phyloP scores from a whole-genome alignment of 495 filamentous ascomycete genomes.

The Tuber indicum region DNA sequence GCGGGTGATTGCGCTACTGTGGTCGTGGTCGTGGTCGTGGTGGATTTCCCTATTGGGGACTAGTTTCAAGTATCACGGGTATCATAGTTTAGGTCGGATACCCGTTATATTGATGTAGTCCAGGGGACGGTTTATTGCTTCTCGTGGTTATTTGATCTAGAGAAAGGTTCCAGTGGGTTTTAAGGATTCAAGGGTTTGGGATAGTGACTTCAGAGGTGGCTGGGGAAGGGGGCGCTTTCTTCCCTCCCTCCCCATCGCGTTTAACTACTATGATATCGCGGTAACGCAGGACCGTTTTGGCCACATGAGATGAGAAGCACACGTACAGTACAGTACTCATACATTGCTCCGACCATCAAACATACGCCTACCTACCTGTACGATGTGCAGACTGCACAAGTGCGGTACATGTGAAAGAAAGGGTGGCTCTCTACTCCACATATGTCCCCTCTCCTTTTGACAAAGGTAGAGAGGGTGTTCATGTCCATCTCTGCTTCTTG shows the following conservation, averaged over 20 bases:
- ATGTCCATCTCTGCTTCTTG: background rate
- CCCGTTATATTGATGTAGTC: background rate
- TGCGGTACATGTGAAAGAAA: background rate
- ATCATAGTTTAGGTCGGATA: background rate
- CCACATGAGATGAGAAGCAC: conserved; percentile 3
- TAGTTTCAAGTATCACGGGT: background rate
- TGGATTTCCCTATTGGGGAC: background rate
- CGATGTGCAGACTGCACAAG: background rate
- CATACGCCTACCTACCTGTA: background rate
- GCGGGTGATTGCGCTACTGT: background rate
- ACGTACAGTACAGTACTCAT: background rate
- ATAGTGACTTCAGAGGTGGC: background rate
- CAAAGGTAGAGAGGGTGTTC: background rate
- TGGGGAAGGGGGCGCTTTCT: background rate
- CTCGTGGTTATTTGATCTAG: background rate
- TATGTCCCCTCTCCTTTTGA: background rate
- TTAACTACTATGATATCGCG: conserved; percentile 1
- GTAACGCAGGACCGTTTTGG: background rate
- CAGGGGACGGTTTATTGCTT: background rate
- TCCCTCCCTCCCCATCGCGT: background rate
- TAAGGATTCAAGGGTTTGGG: background rate
- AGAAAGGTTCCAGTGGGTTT: background rate
- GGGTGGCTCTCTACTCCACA: background rate
- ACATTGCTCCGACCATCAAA: background rate
- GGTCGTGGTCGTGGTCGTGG: background rate